A percentile compares a stretch with the other conserved stretches of the same genome.
Evolutionary conservation across 352 stramenopile species (phyloP).

Genomic region (Lagenidium sp.): DNA sequence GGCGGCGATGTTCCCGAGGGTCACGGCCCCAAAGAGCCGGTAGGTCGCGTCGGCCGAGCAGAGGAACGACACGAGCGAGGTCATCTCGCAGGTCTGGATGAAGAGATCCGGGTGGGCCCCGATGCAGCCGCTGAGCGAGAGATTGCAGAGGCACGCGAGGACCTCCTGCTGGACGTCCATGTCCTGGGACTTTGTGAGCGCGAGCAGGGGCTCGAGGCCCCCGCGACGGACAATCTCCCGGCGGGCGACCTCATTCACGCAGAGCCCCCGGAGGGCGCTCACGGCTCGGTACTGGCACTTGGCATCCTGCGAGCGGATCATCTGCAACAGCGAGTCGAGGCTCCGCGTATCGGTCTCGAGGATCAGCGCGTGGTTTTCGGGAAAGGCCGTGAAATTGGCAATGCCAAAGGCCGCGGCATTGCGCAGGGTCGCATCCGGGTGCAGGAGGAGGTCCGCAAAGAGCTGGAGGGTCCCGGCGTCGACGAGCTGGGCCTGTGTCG

Average conservation of each 20-base stretch:
- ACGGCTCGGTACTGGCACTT: constrained; percentile 89
- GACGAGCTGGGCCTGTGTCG: constrained; percentile 79
- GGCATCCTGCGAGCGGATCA: constrained; percentile 48
- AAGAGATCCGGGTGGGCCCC: constrained; percentile 86
- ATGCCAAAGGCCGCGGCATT: constrained; percentile 89
- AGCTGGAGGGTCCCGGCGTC: constrained; percentile 66
- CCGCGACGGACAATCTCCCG: constrained; percentile 86
- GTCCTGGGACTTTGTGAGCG: constrained; percentile 88
- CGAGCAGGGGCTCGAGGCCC: constrained; percentile 82
- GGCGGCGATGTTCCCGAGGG: constrained; percentile 93
- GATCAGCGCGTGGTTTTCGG: constrained; percentile 86
- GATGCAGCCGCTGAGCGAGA: constrained; percentile 94
- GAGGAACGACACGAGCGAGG: constrained; percentile 90
- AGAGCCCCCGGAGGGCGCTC: constrained; percentile 88
- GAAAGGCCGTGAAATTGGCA: constrained; percentile 91
- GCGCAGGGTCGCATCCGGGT: constrained; percentile 77
- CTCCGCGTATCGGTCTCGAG: constrained; percentile 32
- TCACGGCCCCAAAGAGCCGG: constrained; percentile 92
- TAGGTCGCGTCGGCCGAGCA: constrained; percentile 94
- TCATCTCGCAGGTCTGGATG: constrained; percentile 86
- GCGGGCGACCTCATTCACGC: constrained; percentile 78
- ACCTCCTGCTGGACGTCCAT: constrained; percentile 95
- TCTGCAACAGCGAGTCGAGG: constrained; percentile 44
- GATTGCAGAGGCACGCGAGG: constrained; percentile 95
- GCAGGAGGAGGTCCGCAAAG: constrained; percentile 58